phyloP scores from a whole-genome alignment of 2,329 filamentous ascomycete species.

The Dothideomycetes sp. region DNA sequence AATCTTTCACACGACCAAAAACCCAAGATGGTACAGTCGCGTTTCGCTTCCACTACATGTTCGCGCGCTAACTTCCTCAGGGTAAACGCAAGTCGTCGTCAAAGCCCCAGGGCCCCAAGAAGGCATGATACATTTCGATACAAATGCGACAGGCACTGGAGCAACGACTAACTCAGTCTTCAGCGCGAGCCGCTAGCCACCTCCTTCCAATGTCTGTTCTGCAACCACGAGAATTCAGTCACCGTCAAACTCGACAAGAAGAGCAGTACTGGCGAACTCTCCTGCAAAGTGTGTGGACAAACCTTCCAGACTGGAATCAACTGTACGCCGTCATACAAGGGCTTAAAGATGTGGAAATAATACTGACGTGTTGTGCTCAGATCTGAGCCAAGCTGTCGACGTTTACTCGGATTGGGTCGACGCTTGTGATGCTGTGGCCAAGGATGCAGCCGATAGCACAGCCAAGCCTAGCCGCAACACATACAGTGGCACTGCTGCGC shows the following conservation, averaged over 20 bases:
- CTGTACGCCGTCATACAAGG: slow-evolving; percentile 65
- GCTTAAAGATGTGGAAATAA: too few species aligned
- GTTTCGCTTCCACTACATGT: too few species aligned
- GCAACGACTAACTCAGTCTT: not conserved
- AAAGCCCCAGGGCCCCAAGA: slow-evolving; percentile 74
- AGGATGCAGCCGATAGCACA: slow-evolving; percentile 35
- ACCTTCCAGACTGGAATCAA: slow-evolving; percentile 89
- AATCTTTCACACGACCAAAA: too few species aligned
- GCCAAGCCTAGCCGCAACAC: slow-evolving; percentile 12
- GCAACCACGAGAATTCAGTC: slow-evolving; percentile 93
- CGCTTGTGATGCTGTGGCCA: slow-evolving; percentile 68
- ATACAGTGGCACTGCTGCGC: slow-evolving; percentile 12
- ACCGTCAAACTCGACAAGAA: slow-evolving; percentile 92
- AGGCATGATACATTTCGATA: slow-evolving; percentile 47
- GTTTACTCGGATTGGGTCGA: slow-evolving; percentile 99
- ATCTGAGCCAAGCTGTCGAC: slow-evolving; percentile 83
- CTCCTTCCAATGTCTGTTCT: slow-evolving; percentile 94
- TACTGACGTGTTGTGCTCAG: slow-evolving; percentile 37
- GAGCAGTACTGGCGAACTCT: slow-evolving; percentile 69
- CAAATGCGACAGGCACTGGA: not conserved
- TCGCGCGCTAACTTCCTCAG: slow-evolving; percentile 34
- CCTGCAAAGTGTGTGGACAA: slow-evolving; percentile 90
- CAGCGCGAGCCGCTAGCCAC: slow-evolving; percentile 61
- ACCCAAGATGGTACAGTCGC: too few species aligned
- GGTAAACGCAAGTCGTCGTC: slow-evolving; percentile 84